Conservation (phyloP, 2,329 filamentous ascomycete genomes). For the Cercospora berteroae region DNA sequence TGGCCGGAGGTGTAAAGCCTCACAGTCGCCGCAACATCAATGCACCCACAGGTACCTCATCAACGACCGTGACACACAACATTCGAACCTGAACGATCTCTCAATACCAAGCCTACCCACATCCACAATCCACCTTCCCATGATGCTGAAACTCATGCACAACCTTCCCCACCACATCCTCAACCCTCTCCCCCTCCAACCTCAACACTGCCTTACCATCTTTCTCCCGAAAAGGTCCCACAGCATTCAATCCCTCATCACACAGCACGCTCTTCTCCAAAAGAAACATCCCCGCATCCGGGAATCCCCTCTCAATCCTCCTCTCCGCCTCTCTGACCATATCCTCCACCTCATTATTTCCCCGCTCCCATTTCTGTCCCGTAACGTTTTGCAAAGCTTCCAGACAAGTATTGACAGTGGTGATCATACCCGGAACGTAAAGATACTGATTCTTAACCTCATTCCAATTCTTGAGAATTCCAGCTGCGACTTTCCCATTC, state of each 20-base stretch:
- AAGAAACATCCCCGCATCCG: conserved; percentile 41
- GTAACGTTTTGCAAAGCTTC: conserved; percentile 33
- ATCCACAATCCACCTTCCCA: conserved; percentile 38
- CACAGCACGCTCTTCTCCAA: conserved; percentile 42
- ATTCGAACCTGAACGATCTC: background rate
- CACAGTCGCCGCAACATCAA: background rate
- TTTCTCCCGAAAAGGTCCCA: conserved; percentile 30
- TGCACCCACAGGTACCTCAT: background rate
- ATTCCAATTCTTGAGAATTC: conserved; percentile 36
- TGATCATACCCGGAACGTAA: conserved; percentile 37
- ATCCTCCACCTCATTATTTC: conserved; percentile 37
- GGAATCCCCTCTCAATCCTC: conserved; percentile 40
- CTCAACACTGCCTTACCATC: conserved; percentile 25
- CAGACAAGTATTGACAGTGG: conserved; percentile 37
- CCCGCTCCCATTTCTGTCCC: conserved; percentile 35
- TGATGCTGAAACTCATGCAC: conserved; percentile 28
- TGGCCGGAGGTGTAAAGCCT: background rate
- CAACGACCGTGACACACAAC: background rate
- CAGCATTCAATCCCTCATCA: conserved; percentile 33
- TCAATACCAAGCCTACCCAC: conserved; percentile 20
- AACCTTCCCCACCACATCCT: conserved; percentile 21
- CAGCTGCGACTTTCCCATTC: conserved; percentile 34
- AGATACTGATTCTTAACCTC: conserved; percentile 39
- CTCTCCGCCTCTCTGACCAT: conserved; percentile 38
- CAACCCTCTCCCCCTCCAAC: conserved; percentile 23